Evolutionary conservation across 495 filamentous ascomycete species (phyloP).

Genomic region (Aspergillus hancockii): DNA sequence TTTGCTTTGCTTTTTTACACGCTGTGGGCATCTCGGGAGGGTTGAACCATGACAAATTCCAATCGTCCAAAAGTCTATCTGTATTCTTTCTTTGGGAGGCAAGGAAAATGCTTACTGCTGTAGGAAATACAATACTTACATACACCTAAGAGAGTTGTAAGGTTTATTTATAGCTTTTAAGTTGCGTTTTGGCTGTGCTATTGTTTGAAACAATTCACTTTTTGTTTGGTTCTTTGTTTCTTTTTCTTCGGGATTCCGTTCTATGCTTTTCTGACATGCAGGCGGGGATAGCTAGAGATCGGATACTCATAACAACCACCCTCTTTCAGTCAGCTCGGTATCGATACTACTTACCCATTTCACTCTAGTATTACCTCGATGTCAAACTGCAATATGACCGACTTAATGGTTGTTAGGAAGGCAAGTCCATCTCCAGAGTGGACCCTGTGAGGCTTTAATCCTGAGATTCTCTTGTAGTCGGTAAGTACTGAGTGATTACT

Average conservation of each 20-base stretch:
- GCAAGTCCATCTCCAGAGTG: slow-evolving; percentile 1
- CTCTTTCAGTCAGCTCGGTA: not conserved
- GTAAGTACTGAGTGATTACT: not conserved
- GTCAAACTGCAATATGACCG: not conserved
- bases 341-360: not conserved
- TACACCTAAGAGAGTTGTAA: too few relatives aligned
- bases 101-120: not conserved
- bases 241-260: too few relatives aligned
- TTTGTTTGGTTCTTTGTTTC: not conserved
- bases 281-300: too few relatives aligned
- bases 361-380: not conserved
- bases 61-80: slow-evolving; percentile 5
- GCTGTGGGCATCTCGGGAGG: too few relatives aligned
- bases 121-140: too few relatives aligned
- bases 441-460: not conserved
- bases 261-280: too few relatives aligned
- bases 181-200: not conserved
- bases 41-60: slow-evolving; percentile 9
- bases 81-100: too few relatives aligned
- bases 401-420: not conserved
- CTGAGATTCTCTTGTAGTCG: not conserved
- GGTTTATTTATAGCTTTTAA: slow-evolving; percentile 7
- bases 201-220: not conserved
- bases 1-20: too few relatives aligned
- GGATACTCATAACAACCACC: too few relatives aligned